Evolutionary conservation across 768 basidiomycete species (phyloP).

Genomic region (Rubroboletus satanas): DNA sequence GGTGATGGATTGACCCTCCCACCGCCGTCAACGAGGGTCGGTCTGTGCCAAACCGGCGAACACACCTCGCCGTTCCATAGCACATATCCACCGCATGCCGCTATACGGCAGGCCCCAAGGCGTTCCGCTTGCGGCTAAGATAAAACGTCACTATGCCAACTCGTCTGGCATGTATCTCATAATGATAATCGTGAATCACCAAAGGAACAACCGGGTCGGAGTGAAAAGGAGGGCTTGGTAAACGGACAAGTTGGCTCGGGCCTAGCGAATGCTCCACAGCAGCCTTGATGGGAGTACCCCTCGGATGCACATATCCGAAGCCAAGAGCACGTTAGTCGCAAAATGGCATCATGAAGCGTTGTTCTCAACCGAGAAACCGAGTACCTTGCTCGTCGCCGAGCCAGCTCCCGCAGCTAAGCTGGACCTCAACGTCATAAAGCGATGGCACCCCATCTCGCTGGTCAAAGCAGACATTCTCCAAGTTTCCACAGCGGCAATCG

Average conservation of each 20-base stretch:
- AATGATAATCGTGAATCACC: too few species aligned
- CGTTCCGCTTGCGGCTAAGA: not conserved
- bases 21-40: not conserved
- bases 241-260: not conserved
- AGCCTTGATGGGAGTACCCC: not conserved
- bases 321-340: not conserved
- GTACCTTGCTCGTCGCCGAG: not conserved
- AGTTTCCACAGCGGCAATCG: not conserved
- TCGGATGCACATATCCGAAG: not conserved
- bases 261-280: not conserved
- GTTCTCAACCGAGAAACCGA: not conserved
- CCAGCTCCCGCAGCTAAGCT: not conserved
- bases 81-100: not conserved
- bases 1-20: not conserved
- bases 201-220: not conserved
- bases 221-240: not conserved
- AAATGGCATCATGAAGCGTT: not conserved
- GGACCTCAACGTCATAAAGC: not conserved
- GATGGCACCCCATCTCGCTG: not conserved
- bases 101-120: not conserved
- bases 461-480: not conserved
- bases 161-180: not conserved
- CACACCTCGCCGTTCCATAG: too few species aligned
- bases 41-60: not conserved
- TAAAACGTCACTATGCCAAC: slow-evolving; percentile 8